Evolutionary conservation across 208 protist genomes (phyloP).

Genomic region (Crithidia acanthocephali): DNA sequence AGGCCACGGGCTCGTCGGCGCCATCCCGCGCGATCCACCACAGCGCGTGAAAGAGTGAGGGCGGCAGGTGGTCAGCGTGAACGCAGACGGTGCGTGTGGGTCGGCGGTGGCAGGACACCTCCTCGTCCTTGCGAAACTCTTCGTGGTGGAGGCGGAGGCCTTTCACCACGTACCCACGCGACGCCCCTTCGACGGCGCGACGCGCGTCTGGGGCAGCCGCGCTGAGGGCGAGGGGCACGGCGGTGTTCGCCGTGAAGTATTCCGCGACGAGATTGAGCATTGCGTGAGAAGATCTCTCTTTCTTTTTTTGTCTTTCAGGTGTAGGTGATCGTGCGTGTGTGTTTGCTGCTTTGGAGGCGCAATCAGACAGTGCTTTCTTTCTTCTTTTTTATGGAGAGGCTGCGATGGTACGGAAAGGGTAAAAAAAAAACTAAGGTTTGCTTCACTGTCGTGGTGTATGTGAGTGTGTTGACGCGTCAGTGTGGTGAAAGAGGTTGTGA

Average conservation of each 20-base stretch:
- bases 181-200: constrained; percentile 1
- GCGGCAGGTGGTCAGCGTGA: constrained; percentile 6
- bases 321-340: not conserved
- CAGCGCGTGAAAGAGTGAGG: constrained; percentile 1
- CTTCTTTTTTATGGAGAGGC: not conserved
- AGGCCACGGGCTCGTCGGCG: constrained; percentile 1
- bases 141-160: constrained; percentile 15
- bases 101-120: constrained; percentile 11
- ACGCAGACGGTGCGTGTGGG: constrained; percentile 23
- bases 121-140: constrained; percentile 17
- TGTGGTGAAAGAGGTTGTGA: constrained; percentile 8
- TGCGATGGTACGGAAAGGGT: not conserved
- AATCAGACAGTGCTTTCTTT: not conserved
- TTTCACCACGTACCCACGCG: constrained; percentile 9
- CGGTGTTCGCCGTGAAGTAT: not conserved
- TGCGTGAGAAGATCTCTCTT: not conserved
- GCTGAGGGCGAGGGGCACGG: constrained; percentile 22
- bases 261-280: constrained; percentile 5
- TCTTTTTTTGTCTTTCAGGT: not conserved
- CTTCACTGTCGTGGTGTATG: not conserved
- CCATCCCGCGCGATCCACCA: constrained; percentile 17
- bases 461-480: not conserved
- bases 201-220: constrained; percentile 3
- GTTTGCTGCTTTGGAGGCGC: no score
- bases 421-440: not conserved